phyloP scores from a whole-genome alignment of 1,284 basidiomycete species.

The Wallemia mellicola region DNA sequence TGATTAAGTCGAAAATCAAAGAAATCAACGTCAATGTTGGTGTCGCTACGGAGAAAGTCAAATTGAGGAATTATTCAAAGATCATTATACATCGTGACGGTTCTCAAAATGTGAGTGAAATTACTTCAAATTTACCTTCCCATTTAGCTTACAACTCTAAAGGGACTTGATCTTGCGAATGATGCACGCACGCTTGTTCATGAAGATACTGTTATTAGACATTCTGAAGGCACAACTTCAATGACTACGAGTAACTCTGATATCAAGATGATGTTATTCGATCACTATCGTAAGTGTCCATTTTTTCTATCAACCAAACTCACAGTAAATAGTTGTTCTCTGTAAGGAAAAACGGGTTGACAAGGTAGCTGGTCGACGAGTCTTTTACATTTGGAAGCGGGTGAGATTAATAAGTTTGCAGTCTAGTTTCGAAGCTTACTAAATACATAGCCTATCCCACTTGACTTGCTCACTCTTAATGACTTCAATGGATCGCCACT shows the following conservation, averaged over 20 bases:
- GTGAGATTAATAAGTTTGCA: background rate
- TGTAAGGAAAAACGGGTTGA: background rate
- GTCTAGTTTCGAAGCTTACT: background rate
- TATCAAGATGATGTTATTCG: constrained; percentile 58
- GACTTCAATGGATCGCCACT: constrained; percentile 40
- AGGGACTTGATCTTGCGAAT: constrained; percentile 65
- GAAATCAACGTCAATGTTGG: constrained; percentile 54
- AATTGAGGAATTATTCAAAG: constrained; percentile 53
- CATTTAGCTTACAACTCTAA: constrained; percentile 4
- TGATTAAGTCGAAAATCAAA: constrained; percentile 53
- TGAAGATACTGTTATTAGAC: constrained; percentile 45
- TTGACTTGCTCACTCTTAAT: constrained; percentile 50
- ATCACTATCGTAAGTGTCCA: constrained; percentile 46
- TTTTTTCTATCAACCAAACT: background rate
- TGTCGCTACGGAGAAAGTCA: constrained; percentile 55
- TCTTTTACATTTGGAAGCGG: background rate
- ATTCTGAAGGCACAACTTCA: constrained; percentile 32
- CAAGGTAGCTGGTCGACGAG: background rate
- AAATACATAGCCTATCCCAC: constrained; percentile 39
- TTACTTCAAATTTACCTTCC: background rate
- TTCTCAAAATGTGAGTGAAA: constrained; percentile 34
- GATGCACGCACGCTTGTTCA: constrained; percentile 55
- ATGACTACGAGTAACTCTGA: constrained; percentile 24
- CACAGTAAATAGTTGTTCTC: background rate
- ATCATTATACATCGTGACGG: constrained; percentile 46